Conservation (phyloP, 2,329 filamentous ascomycete species). For the Tolypocladium cylindrosporum region DNA sequence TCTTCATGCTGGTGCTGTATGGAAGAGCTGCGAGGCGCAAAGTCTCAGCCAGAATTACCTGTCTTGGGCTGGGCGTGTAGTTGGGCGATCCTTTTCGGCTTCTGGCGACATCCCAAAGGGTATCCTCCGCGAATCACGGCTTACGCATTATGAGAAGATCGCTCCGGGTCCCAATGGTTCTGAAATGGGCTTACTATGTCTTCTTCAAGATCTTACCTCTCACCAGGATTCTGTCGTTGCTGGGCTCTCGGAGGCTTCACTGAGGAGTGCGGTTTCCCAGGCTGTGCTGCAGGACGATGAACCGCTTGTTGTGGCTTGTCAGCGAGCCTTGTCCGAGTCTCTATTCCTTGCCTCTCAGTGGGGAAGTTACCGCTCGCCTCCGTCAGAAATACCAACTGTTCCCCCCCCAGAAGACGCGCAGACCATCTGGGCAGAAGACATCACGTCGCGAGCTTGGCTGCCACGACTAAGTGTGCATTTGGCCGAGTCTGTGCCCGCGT, state of each 20-base stretch:
- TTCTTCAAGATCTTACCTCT: constrained; percentile 52
- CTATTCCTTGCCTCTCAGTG: constrained; percentile 47
- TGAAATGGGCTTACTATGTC: constrained; percentile 50
- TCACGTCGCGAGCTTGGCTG: constrained; percentile 48
- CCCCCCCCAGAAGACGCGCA: constrained; percentile 7
- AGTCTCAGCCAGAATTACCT: constrained; percentile 59
- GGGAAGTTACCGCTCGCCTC: constrained; percentile 43
- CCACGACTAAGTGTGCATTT: constrained; percentile 52
- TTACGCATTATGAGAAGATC: constrained; percentile 38
- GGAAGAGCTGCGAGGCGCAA: constrained; percentile 62
- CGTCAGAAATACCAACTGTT: constrained; percentile 32
- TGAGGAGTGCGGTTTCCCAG: constrained; percentile 47
- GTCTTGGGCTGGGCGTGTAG: constrained; percentile 73
- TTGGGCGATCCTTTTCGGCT: constrained; percentile 75
- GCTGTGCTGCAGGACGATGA: constrained; percentile 36
- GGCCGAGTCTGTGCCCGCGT: constrained; percentile 45
- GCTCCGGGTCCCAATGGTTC: constrained; percentile 43
- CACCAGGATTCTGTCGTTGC: constrained; percentile 44
- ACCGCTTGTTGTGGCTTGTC: constrained; percentile 38
- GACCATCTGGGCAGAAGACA: constrained; percentile 20
- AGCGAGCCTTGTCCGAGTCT: constrained; percentile 39
- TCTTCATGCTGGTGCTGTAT: constrained; percentile 55
- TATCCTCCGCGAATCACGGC: constrained; percentile 48
- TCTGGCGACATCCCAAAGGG: constrained; percentile 57
- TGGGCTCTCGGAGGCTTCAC: constrained; percentile 50